Conservation (phyloP, 805 yeast genomes). For the Suhomyces kilbournensis region DNA sequence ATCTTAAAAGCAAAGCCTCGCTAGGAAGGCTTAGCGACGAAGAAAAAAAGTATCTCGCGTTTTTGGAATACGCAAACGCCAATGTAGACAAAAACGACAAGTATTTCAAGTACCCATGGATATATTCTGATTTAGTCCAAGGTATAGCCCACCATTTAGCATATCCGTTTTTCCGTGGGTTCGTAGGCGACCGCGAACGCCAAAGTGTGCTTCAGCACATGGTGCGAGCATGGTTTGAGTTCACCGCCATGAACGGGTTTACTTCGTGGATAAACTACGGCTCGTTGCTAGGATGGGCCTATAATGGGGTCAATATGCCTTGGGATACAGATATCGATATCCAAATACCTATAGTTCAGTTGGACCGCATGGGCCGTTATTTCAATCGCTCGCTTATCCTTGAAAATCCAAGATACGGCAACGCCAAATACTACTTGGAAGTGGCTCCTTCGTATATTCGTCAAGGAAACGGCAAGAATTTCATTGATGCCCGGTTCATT, state of each 20-base stretch:
- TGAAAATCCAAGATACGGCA: slow-evolving; percentile 31
- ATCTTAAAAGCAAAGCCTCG: slow-evolving; percentile 17
- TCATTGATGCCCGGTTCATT: slow-evolving; percentile 53
- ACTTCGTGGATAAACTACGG: slow-evolving; percentile 42
- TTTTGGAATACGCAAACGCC: slow-evolving; percentile 24
- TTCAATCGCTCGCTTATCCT: slow-evolving; percentile 44
- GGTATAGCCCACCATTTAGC: slow-evolving; percentile 32
- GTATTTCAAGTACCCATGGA: slow-evolving; percentile 41
- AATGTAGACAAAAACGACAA: slow-evolving; percentile 23
- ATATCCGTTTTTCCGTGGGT: slow-evolving; percentile 31
- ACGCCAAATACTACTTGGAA: slow-evolving; percentile 18
- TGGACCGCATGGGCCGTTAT: slow-evolving; percentile 40
- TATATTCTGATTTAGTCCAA: slow-evolving; percentile 30
- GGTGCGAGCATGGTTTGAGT: slow-evolving; percentile 43
- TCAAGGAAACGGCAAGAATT: slow-evolving; percentile 55
- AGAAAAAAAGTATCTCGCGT: slow-evolving; percentile 25
- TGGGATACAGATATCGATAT: slow-evolving; percentile 60
- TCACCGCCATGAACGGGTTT: slow-evolving; percentile 37
- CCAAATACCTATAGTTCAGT: slow-evolving; percentile 41
- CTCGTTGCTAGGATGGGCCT: slow-evolving; percentile 44
- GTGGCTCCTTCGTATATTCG: slow-evolving; percentile 21
- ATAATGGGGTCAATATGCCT: slow-evolving; percentile 52
- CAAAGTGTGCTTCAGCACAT: slow-evolving; percentile 39
- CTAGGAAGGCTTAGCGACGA: slow-evolving; percentile 11
- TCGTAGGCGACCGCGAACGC: slow-evolving; percentile 16